Evolutionary conservation across 2,329 filamentous ascomycete genomes (phyloP).

Genomic region (Fusarium nygamai): DNA sequence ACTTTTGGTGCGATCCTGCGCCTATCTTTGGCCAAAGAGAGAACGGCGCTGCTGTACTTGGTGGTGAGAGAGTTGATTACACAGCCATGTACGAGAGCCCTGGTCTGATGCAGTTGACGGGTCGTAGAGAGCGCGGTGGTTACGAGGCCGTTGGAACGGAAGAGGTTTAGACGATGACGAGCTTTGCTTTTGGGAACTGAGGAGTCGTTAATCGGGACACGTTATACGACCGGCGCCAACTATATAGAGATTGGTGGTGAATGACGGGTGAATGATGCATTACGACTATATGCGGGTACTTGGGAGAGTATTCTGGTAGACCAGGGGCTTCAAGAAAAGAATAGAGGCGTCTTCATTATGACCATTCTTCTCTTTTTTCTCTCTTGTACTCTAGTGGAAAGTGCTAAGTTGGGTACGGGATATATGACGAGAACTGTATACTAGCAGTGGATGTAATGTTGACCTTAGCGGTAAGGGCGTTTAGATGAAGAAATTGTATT

Average conservation of each 20-base stretch:
- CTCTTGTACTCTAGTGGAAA: slow-evolving; percentile 3
- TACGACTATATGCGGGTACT: slow-evolving; percentile 30
- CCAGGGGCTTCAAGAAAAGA: not conserved
- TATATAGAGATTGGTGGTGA: slow-evolving; percentile 24
- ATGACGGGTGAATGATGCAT: slow-evolving; percentile 31
- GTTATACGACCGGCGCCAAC: slow-evolving; percentile 22
- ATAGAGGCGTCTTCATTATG: not conserved
- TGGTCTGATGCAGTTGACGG: slow-evolving; percentile 67
- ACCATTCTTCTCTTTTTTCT: not conserved
- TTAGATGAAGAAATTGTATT: slow-evolving; percentile 20
- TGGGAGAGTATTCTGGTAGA: slow-evolving; percentile 6
- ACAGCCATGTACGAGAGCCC: slow-evolving; percentile 90
- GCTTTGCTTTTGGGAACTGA: slow-evolving; percentile 2
- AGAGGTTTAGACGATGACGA: slow-evolving; percentile 51
- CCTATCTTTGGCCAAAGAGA: slow-evolving; percentile 81
- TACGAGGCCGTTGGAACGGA: slow-evolving; percentile 72
- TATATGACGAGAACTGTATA: slow-evolving; percentile 33
- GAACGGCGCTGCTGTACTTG: slow-evolving; percentile 78
- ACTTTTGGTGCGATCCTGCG: slow-evolving; percentile 95
- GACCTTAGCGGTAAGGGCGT: slow-evolving; percentile 10
- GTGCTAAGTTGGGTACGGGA: slow-evolving; percentile 23
- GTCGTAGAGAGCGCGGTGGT: slow-evolving; percentile 61
- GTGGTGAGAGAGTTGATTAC: slow-evolving; percentile 85
- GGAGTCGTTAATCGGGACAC: slow-evolving; percentile 12
- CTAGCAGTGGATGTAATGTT: slow-evolving; percentile 37